Percentiles rank a stretch among this genome's conserved stretches.
These are phyloP conservation scores for Kluyveromyces sp. DNA, from an alignment of 1,139 yeast species.

Conservation along the genomic window DNA sequence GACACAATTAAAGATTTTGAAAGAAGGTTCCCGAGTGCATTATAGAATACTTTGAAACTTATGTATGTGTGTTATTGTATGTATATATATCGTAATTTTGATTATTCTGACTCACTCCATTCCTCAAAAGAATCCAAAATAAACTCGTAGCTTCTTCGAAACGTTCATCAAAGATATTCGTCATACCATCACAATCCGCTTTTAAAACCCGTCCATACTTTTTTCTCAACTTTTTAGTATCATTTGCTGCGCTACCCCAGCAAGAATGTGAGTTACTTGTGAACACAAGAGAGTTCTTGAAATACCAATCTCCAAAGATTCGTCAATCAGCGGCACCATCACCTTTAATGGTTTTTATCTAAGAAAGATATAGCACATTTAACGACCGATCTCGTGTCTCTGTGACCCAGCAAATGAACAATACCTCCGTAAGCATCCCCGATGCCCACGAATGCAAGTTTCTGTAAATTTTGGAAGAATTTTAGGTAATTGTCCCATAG, in stretches of 20 bases:
- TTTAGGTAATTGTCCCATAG: conserved; percentile 88
- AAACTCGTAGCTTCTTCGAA: conserved; percentile 80
- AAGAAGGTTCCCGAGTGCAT: conserved; percentile 18
- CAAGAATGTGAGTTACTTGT: conserved; percentile 68
- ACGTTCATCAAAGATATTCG: conserved; percentile 70
- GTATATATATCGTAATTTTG: background rate
- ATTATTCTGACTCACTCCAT: conserved; percentile 31
- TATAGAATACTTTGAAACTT: conserved; percentile 5
- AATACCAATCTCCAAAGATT: conserved; percentile 81
- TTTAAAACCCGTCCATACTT: conserved; percentile 84
- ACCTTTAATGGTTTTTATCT: conserved; percentile 61
- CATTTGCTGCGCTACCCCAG: conserved; percentile 52
- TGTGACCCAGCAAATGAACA: conserved; percentile 80
- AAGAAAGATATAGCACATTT: conserved; percentile 69
- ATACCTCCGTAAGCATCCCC: conserved; percentile 88
- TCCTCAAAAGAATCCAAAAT: conserved; percentile 61
- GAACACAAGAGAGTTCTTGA: conserved; percentile 75
- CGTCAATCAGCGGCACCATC: conserved; percentile 80
- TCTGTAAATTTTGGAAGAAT: conserved; percentile 57
- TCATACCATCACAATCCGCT: conserved; percentile 64
- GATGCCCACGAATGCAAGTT: conserved; percentile 74
- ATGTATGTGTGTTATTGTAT: background rate
- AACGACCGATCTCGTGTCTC: conserved; percentile 57
- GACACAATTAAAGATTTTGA: conserved; percentile 16
- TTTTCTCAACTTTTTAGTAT: conserved; percentile 70